phyloP scores from a whole-genome alignment of 306 rosid genomes.

The Quercus glauca region DNA sequence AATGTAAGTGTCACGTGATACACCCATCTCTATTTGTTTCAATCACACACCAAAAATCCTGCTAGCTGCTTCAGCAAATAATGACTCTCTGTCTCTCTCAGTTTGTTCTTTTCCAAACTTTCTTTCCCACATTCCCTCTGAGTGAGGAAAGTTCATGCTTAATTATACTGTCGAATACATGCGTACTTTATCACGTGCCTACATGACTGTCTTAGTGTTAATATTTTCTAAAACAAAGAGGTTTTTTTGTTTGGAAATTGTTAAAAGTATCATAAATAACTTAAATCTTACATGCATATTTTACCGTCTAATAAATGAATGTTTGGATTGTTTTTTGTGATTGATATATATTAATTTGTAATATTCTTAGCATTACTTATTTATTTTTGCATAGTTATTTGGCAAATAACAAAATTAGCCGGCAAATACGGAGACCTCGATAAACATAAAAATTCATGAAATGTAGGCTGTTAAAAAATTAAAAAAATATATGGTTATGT shows the following conservation, averaged over 20 bases:
- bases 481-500: no score
- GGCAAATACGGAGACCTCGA: not conserved
- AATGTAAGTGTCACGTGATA: slow-evolving; percentile 47
- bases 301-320: no score
- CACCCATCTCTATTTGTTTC: slow-evolving; percentile 7
- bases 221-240: not conserved
- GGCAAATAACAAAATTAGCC: not conserved
- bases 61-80: not conserved
- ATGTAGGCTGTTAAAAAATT: no score
- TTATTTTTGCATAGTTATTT: not conserved
- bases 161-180: slow-evolving; percentile 67
- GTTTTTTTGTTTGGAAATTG: not conserved
- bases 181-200: slow-evolving; percentile 51
- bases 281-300: no score
- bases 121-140: slow-evolving; percentile 37
- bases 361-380: no score
- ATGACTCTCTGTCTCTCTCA: slow-evolving; percentile 5
- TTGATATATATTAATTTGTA: no score
- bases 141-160: slow-evolving; percentile 37
- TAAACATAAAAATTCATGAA: not conserved
- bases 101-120: slow-evolving; percentile 30
- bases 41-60: not conserved
- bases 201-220: not conserved
- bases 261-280: no score
- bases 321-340: no score